Base-by-base conservation (phyloP, 2,329 filamentous ascomycete genomes). In the Fusarium temperatum region DNA sequence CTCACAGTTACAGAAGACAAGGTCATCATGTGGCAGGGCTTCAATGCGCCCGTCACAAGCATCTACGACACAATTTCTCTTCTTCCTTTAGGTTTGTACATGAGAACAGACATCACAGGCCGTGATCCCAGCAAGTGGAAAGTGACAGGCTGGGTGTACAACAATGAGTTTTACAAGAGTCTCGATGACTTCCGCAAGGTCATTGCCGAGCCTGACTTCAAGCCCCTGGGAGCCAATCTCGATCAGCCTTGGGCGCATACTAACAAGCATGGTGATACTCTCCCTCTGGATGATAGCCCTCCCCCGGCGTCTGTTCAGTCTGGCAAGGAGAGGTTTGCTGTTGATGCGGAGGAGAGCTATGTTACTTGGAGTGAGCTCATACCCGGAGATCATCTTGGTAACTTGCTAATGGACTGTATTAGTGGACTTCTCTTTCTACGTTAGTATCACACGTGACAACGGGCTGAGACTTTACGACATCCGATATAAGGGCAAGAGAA, bases 21-120 rank as follows among this genome's bases (percentile, higher is more conserved):
- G 12, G 61, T 35, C 15, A 48, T 63, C 6, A 64, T 64, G 61
- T 64, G 61, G 61, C 61, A 64, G 20, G 61, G 61, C 2, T 64
- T 64, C 42, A 64, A 64, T 18, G 61, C 57, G 1, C 61, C 57
- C 6, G 57, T 42, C 20, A 64, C 57, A 0, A 64, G 57, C 9
- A 64, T 64, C 28, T 64, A 64, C 17, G 61, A 64, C 17, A 62
- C 61, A 6, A 64, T 64, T 9, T 64, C 61, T 0, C 35, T 64
- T 0, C 61, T 63, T 10, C 61, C 61, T 4, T 10, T 64, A 1
- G 61, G 61, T 5, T 0, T 64, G 8, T 64, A 50, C 6, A 10
- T 64, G 42, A 42, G 61, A 5, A 42, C 61, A 8, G 61, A 64
- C 0, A 64, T 64, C 11, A 64, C 61, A 7, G 61, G 61, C 3